Evolutionary conservation across 75 land plant species (phyloP), one percentile per base, ranked within the genome.

Genomic region (Cunninghamia lanceolata): DNA sequence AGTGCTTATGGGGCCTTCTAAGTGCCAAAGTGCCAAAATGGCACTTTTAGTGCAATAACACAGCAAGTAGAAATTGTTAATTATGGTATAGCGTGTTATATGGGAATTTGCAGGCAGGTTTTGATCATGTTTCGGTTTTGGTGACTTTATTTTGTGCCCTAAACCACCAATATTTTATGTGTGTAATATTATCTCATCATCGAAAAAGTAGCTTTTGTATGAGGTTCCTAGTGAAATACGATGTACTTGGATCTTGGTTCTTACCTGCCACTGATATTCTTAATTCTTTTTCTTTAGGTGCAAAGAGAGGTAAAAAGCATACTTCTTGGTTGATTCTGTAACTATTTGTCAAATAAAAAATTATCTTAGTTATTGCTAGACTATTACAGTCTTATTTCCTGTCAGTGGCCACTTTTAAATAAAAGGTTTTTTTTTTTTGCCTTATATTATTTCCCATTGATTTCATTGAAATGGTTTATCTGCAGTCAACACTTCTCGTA

Each of bases 401-500:
- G n/a, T 45, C 10, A 3, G 28, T 45, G 34, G 50, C n/a, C 32
- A 45, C 28, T 32, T 80, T 45, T 0, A 43, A 80, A 28, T 45
- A 80, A n/a, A 10, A 43, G 9, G n/a, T n/a, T n/a, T 77, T 6
- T 6, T 39, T 77, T 75, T 36, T 36, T 8, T 77, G 9, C 45
- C 9, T 77, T 77, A 25, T 25, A 39, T 19, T 4, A 39, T 77
- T 63, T 25, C n/a, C 43, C 7, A 42, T 9, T 77, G 28, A 77
- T 77, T 8, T 9, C 43, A 38, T n/a, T 80, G 82, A 45, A 80
- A n/a, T 45, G 82, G 14, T 80, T 80, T 80, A 80, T 34, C 71
- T 83, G 25, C 84, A 89, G 90, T 35, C 43, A 14, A 52, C 85
- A 73, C 45, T 87, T 80, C 54, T 87, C 2, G 40, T 73, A 73